Conservation (phyloP, 1,284 basidiomycete species). For the Porogramme epimiltina region DNA sequence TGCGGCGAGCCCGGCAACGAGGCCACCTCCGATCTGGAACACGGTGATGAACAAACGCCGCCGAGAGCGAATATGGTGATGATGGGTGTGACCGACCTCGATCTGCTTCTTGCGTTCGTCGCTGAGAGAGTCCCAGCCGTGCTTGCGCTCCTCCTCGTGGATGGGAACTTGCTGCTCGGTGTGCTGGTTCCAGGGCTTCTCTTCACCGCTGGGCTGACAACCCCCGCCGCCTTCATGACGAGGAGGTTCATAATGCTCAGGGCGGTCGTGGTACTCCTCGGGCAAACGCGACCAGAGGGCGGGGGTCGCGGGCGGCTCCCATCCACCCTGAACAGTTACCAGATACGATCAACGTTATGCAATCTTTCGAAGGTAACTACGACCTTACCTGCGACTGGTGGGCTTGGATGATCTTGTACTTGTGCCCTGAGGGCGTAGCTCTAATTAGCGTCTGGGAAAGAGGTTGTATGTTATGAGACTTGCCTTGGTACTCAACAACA, state of each 20-base stretch:
- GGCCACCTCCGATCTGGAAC: constrained; percentile 63
- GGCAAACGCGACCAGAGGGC: constrained; percentile 66
- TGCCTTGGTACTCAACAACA: constrained; percentile 62
- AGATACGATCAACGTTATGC: not conserved
- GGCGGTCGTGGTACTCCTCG: constrained; percentile 33
- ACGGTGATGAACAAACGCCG: constrained; percentile 1
- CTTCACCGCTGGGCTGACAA: constrained; percentile 15
- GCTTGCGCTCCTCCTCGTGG: constrained; percentile 49
- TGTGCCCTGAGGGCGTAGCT: constrained; percentile 42
- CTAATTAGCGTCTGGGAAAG: not conserved
- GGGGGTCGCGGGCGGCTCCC: constrained; percentile 62
- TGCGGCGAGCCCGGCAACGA: constrained; percentile 53
- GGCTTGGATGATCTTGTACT: constrained; percentile 71
- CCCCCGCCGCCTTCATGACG: constrained; percentile 28
- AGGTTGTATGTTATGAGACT: not conserved
- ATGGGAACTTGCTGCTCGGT: constrained; percentile 40
- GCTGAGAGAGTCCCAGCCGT: constrained; percentile 58
- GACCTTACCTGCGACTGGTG: constrained; percentile 62
- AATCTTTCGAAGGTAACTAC: too few relatives aligned
- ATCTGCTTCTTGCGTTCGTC: constrained; percentile 59
- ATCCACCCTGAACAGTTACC: constrained; percentile 50
- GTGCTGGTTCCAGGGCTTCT: constrained; percentile 30
- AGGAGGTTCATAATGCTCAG: constrained; percentile 30
- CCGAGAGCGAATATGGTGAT: not conserved
- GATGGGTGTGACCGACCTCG: constrained; percentile 42